Conservation (phyloP, 2,329 filamentous ascomycete species). For the Ophiocordyceps camponoti-saundersi region DNA sequence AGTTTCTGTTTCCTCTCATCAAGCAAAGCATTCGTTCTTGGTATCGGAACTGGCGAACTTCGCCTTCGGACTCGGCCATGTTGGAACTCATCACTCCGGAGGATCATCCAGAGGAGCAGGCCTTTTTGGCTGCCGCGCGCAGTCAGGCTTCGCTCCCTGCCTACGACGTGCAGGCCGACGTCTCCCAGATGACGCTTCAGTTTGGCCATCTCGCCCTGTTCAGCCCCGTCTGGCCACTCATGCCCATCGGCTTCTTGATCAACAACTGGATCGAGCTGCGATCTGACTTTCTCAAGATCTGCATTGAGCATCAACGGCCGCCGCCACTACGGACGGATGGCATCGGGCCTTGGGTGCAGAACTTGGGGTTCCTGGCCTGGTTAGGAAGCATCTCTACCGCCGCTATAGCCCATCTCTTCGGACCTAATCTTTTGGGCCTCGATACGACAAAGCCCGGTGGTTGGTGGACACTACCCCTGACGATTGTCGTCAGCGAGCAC, state of each 20-base stretch:
- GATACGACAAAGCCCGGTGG: slow-evolving; percentile 35
- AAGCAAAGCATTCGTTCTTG: slow-evolving; percentile 38
- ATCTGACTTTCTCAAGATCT: slow-evolving; percentile 63
- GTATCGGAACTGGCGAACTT: slow-evolving; percentile 23
- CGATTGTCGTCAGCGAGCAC: slow-evolving; percentile 59
- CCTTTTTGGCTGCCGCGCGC: slow-evolving; percentile 46
- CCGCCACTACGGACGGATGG: slow-evolving; percentile 52
- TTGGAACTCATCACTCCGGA: slow-evolving; percentile 25
- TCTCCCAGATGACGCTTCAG: slow-evolving; percentile 56
- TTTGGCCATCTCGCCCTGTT: slow-evolving; percentile 62
- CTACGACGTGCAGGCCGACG: slow-evolving; percentile 59
- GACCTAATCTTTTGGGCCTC: slow-evolving; percentile 14
- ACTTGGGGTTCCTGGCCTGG: slow-evolving; percentile 53
- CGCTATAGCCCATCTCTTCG: slow-evolving; percentile 59
- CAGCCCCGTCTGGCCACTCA: slow-evolving; percentile 59
- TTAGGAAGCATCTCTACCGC: slow-evolving; percentile 56
- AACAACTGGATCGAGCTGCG: slow-evolving; percentile 68
- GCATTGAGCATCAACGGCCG: slow-evolving; percentile 54
- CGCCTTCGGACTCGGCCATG: slow-evolving; percentile 19
- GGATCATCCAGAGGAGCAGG: slow-evolving; percentile 45
- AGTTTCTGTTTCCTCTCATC: slow-evolving; percentile 51
- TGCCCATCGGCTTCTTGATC: slow-evolving; percentile 53
- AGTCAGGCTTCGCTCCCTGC: slow-evolving; percentile 48
- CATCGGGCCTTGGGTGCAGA: slow-evolving; percentile 58
- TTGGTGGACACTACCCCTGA: slow-evolving; percentile 49